Percentiles rank a stretch among this genome's conserved stretches.
These are phyloP conservation scores for Erucastrum elatum DNA, from an alignment of 345 rosid species.

Conservation along the genomic window DNA sequence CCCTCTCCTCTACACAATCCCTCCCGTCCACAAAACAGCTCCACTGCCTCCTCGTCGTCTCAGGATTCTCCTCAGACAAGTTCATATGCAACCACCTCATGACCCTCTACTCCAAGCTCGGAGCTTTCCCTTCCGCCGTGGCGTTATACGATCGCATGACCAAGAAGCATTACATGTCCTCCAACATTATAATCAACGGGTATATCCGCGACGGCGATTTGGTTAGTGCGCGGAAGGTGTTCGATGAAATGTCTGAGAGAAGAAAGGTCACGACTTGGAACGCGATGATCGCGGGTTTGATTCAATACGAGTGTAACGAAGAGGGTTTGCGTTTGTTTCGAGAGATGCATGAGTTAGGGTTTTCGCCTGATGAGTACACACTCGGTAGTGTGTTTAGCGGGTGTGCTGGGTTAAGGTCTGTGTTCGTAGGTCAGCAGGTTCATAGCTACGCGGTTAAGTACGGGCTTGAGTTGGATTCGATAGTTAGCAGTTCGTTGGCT, in stretches of 20 bases:
- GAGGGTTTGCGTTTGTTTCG: conserved; percentile 55
- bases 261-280: conserved; percentile 72
- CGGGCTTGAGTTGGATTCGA: conserved; percentile 53
- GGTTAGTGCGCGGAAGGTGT: conserved; percentile 54
- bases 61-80: conserved; percentile 64
- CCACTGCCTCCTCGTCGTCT: conserved; percentile 60
- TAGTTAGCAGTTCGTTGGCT: conserved; percentile 65
- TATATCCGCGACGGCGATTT: conserved; percentile 48
- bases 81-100: conserved; percentile 72
- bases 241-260: conserved; percentile 63
- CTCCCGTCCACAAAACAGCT: conserved; percentile 56
- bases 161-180: conserved; percentile 67
- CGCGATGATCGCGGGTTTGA: conserved; percentile 58
- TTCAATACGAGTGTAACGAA: conserved; percentile 57
- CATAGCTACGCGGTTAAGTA: conserved; percentile 52
- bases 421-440: conserved; percentile 55
- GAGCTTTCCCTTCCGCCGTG: conserved; percentile 48
- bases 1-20: conserved; percentile 45
- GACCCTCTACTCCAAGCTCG: conserved; percentile 69
- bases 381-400: conserved; percentile 70
- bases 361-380: conserved; percentile 59
- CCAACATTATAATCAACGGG: conserved; percentile 69
- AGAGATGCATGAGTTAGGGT: conserved; percentile 55
- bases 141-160: conserved; percentile 51
- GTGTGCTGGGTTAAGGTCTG: conserved; percentile 53